These are phyloP conservation scores for Fraxinus albicans DNA, from an alignment of 305 asterid genomes.

Conservation along the genomic window DNA sequence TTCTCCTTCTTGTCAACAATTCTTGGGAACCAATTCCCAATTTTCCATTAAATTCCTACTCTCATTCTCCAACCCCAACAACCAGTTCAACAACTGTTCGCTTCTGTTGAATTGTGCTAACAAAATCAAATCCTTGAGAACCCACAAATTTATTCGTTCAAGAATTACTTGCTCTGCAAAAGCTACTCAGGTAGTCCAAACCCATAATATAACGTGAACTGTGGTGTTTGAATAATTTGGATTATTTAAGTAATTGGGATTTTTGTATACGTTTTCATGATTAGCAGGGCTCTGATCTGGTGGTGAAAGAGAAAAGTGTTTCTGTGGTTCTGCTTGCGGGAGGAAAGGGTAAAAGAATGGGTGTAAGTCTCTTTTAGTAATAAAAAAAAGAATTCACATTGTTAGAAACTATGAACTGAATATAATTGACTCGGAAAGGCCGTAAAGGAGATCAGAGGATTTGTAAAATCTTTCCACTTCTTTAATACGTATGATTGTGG, in stretches of 20 bases:
- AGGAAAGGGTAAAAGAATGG: conserved; percentile 96
- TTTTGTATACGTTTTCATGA: conserved; percentile 13
- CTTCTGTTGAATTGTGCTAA: not conserved
- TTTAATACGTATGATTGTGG: not conserved
- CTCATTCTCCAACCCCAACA: conserved; percentile 10
- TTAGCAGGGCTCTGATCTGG: conserved; percentile 40
- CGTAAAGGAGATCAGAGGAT: not conserved
- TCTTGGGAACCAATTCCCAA: conserved; percentile 22
- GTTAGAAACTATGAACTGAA: not conserved
- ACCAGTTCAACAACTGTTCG: conserved; percentile 24
- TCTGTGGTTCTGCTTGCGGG: conserved; percentile 93
- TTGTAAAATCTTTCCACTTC: not conserved
- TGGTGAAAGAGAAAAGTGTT: conserved; percentile 68
- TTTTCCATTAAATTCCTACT: conserved; percentile 24
- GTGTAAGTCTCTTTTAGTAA: conserved; percentile 47
- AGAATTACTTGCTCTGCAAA: conserved; percentile 46
- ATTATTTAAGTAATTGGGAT: not conserved
- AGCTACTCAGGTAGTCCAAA: conserved; percentile 29
- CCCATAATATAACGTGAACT: not conserved
- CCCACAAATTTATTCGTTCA: conserved; percentile 15
- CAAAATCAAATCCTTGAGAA: conserved; percentile 27
- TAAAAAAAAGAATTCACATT: not conserved
- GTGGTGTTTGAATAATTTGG: not conserved
- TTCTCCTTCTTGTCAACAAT: conserved; percentile 22
- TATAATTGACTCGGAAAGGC: not conserved